Evolutionary conservation across 371 early-diverging fungal species (phyloP), one percentile per base, ranked within the genome.

Genomic region (Gilbertella persicaria): DNA sequence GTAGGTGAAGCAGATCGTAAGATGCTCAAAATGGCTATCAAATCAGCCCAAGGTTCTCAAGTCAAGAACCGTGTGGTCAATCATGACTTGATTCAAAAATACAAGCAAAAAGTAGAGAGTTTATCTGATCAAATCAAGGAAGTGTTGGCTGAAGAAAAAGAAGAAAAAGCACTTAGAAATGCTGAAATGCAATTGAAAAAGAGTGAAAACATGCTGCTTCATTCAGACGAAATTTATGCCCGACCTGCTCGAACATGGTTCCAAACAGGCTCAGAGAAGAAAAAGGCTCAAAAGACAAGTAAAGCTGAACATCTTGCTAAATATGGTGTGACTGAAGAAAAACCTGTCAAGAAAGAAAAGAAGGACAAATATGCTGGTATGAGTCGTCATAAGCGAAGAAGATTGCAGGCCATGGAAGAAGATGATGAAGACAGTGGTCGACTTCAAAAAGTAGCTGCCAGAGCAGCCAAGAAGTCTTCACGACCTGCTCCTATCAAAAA

Each of bases 191-290:
- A 96, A 67, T 62, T 94, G 29, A 79, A 74, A 26, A 92, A 89
- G 78, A 85, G 88, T 23, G 78, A 90, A 49, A 99, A 99, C 66
- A 60, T 97, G 67, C 58, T 97, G 33, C 71, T 80, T 60, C 90
- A 92, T 68, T 78, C 83, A 55, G 83, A 88, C 13, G 98, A 97
- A 62, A 97, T 99, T 61, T 81, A 84, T 69, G 69, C 81, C 54
- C 84, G 97, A 38, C 99, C 99, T 19, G 91, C 89, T 46, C 82
- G 91, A 75, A 93, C 90, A 1, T 98, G 97, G 98, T 97, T 98
- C 84, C 91, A 95, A 71, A 73, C 86, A 5, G 72, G 82, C 23
- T 71, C 73, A 21, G 83, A 85, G 38, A 83, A 83, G 64, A 79
- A 80, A 44, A 43, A 55, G 24, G 62, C 78, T 9, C 37, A 55